phyloP scores from a whole-genome alignment of 768 basidiomycete genomes.

The Flagelloscypha sp. region DNA sequence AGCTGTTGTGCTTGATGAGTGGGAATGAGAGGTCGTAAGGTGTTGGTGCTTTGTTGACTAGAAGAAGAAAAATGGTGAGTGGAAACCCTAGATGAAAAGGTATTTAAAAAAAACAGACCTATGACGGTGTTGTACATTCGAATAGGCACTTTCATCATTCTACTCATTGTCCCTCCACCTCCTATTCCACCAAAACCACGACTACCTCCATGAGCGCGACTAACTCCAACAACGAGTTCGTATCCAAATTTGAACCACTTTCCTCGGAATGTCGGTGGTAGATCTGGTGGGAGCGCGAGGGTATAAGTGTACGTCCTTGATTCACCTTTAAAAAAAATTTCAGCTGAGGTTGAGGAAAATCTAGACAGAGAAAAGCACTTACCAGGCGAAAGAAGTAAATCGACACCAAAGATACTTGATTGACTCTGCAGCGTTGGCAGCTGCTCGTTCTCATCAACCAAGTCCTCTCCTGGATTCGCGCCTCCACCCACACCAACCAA shows the following conservation, averaged over 20 bases:
- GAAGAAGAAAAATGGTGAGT: constrained; percentile 4
- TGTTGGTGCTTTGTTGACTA: constrained; percentile 45
- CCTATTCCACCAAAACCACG: too few species aligned
- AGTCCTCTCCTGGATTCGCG: constrained; percentile 29
- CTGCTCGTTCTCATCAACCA: constrained; percentile 52
- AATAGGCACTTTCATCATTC: constrained; percentile 87
- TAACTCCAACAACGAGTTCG: constrained; percentile 83
- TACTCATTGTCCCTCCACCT: constrained; percentile 49
- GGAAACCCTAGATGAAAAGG: constrained; percentile 2
- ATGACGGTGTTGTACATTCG: constrained; percentile 83
- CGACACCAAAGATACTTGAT: constrained; percentile 84
- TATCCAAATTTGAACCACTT: constrained; percentile 81
- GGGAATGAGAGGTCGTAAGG: constrained; percentile 87
- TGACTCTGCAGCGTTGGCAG: constrained; percentile 83
- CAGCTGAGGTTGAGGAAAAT: constrained; percentile 3
- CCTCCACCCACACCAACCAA: constrained; percentile 7
- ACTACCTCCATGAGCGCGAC: constrained; percentile 43
- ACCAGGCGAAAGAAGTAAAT: constrained; percentile 76
- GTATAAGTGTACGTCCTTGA: constrained; percentile 72
- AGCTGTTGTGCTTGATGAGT: too few species aligned
- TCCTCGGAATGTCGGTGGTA: constrained; percentile 90
- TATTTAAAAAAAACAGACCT: constrained; percentile 38
- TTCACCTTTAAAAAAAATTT: not conserved
- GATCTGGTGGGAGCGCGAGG: constrained; percentile 60
- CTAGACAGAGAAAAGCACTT: constrained; percentile 1